phyloP scores from a whole-genome alignment of 352 stramenopile genomes.

The Globisporangium spinosum region DNA sequence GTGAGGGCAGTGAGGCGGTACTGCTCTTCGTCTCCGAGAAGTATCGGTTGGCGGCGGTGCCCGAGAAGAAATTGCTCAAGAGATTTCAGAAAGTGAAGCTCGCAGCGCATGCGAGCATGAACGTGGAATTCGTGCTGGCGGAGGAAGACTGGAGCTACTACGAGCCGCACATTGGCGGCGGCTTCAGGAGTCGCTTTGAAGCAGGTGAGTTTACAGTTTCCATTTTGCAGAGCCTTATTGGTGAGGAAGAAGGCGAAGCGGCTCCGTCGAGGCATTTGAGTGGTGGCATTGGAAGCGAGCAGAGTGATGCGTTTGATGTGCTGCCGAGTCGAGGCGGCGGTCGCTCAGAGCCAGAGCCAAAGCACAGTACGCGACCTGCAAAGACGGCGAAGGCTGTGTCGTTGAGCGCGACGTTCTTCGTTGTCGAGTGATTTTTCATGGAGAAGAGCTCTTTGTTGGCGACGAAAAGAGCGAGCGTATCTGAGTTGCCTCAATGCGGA shows the following conservation, averaged over 20 bases:
- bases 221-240: conserved; percentile 27
- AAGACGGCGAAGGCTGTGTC: conserved; percentile 3
- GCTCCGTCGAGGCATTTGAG: not conserved
- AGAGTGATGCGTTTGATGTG: not conserved
- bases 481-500: too few relatives aligned
- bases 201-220: conserved; percentile 55
- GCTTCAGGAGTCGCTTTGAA: conserved; percentile 36
- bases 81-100: conserved; percentile 65
- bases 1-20: conserved; percentile 55
- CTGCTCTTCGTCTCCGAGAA: conserved; percentile 68
- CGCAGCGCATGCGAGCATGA: conserved; percentile 21
- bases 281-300: not conserved
- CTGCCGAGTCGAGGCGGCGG: not conserved
- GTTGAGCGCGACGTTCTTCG: conserved; percentile 13
- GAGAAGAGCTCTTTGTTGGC: too few relatives aligned
- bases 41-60: conserved; percentile 43
- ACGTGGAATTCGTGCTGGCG: conserved; percentile 44
- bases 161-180: conserved; percentile 36
- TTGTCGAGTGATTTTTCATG: conserved; percentile 5
- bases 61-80: conserved; percentile 76
- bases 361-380: too few relatives aligned
- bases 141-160: conserved; percentile 55
- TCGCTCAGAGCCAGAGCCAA: not conserved
- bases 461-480: too few relatives aligned
- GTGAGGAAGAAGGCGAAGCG: not conserved